Percentiles rank a stretch among this genome's conserved stretches.
Conservation (phyloP, 2,329 filamentous ascomycete species). For the Basipetospora chlamydospora region DNA sequence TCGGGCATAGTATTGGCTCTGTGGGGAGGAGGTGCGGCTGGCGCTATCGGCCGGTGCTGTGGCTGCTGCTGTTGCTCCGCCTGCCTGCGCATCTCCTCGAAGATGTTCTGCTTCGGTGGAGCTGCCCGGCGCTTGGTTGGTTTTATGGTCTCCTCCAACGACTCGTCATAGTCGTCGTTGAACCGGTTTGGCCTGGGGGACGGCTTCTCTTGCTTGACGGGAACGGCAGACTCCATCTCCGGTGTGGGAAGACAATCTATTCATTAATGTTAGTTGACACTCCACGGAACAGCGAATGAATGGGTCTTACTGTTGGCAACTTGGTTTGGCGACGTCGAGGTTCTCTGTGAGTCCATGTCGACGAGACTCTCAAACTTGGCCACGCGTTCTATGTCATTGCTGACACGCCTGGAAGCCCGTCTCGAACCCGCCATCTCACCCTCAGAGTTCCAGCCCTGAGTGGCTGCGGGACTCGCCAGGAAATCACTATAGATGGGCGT, state of each 20-base stretch:
- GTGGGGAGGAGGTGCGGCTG: conserved; percentile 7
- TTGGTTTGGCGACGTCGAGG: conserved; percentile 48
- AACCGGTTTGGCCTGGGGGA: conserved; percentile 38
- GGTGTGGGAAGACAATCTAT: conserved; percentile 1
- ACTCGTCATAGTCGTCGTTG: conserved; percentile 46
- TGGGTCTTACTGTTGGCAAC: conserved; percentile 41
- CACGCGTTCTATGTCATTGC: conserved; percentile 47
- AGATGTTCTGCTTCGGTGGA: conserved; percentile 33
- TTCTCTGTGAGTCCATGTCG: conserved; percentile 32
- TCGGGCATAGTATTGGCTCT: conserved; percentile 24
- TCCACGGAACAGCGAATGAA: no score
- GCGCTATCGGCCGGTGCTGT: conserved; percentile 5
- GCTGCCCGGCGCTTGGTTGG: conserved; percentile 25
- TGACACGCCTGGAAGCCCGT: conserved; percentile 29
- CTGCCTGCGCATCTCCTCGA: conserved; percentile 43
- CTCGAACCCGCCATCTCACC: conserved; percentile 25
- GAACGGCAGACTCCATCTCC: neutral
- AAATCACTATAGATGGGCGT: conserved; percentile 36
- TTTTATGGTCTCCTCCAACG: conserved; percentile 53
- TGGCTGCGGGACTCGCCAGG: conserved; percentile 27
- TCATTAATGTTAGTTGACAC: no score
- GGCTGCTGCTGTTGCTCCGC: conserved; percentile 27
- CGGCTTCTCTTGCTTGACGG: conserved; percentile 14
- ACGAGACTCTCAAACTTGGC: conserved; percentile 42
- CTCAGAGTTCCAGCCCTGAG: conserved; percentile 34